Evolutionary conservation across 1,284 basidiomycete species (phyloP).

Genomic region (Leucocoprinus gongylophorus): DNA sequence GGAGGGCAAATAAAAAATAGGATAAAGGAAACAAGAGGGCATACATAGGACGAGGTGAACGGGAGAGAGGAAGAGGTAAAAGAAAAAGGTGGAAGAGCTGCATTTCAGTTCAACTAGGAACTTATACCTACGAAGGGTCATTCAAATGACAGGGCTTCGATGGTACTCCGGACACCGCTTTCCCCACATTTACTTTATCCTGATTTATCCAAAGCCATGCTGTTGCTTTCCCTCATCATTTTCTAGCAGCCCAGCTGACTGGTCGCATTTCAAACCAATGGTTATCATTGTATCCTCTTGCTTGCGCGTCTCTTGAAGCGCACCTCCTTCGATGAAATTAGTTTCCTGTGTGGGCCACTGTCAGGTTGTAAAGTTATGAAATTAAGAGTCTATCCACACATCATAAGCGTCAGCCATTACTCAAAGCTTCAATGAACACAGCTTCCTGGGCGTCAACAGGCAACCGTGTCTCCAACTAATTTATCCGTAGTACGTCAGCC

Average conservation of each 20-base stretch:
- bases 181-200: conserved; percentile 6
- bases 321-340: background rate
- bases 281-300: background rate
- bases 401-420: background rate
- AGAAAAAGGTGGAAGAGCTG: conserved; percentile 31
- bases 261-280: background rate
- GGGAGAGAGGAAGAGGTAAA: conserved; percentile 23
- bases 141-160: conserved; percentile 40
- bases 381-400: conserved; percentile 5
- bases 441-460: background rate
- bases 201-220: conserved; percentile 7
- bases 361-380: conserved; percentile 2
- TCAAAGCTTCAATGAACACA: background rate
- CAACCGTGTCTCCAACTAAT: background rate
- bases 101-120: conserved; percentile 37
- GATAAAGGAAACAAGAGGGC: background rate
- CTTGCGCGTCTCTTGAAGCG: background rate
- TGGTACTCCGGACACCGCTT: conserved; percentile 29
- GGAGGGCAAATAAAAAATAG: background rate
- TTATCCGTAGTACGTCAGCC: background rate
- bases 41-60: conserved; percentile 7
- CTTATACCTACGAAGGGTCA: conserved; percentile 35
- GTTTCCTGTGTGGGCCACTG: background rate
- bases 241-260: background rate
- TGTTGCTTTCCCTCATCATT: background rate